phyloP scores from a whole-genome alignment of 306 rosid species.

The Cicer yamashitae region DNA sequence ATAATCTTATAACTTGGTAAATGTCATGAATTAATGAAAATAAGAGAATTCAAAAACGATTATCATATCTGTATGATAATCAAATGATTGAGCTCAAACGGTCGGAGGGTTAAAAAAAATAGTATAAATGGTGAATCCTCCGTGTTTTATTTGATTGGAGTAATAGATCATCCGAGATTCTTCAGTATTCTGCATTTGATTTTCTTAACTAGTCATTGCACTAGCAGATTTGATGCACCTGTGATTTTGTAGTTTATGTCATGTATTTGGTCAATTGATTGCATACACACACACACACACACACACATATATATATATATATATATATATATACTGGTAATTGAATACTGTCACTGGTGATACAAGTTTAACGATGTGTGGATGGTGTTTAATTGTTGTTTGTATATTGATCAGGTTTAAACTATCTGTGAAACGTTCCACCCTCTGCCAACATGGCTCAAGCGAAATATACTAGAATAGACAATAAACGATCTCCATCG shows the following conservation, averaged over 20 bases:
- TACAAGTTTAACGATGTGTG: conserved; percentile 13
- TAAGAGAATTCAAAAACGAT: not conserved
- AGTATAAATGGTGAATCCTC: not conserved
- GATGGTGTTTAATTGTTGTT: conserved; percentile 37
- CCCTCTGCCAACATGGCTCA: conserved; percentile 63
- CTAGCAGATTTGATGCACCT: conserved; percentile 4
- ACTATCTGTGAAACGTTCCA: conserved; percentile 37
- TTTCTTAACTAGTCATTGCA: conserved; percentile 12
- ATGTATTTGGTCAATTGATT: not conserved
- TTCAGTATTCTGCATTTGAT: not conserved
- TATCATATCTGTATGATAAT: not conserved
- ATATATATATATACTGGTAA: not conserved
- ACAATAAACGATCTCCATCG: conserved; percentile 65
- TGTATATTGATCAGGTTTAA: conserved; percentile 45
- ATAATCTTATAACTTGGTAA: not conserved
- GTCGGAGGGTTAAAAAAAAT: too few species aligned
- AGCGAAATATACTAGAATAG: conserved; percentile 75
- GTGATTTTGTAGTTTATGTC: conserved; percentile 1
- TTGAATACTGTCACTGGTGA: conserved; percentile 13
- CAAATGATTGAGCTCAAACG: too few species aligned
- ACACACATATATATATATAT: not conserved
- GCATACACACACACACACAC: too few species aligned
- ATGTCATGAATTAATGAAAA: conserved; percentile 4
- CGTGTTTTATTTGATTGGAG: not conserved
- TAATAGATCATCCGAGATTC: conserved; percentile 21